phyloP scores from a whole-genome alignment of 192 early-diverging fungal genomes.

The Blastocladiella britannica region DNA sequence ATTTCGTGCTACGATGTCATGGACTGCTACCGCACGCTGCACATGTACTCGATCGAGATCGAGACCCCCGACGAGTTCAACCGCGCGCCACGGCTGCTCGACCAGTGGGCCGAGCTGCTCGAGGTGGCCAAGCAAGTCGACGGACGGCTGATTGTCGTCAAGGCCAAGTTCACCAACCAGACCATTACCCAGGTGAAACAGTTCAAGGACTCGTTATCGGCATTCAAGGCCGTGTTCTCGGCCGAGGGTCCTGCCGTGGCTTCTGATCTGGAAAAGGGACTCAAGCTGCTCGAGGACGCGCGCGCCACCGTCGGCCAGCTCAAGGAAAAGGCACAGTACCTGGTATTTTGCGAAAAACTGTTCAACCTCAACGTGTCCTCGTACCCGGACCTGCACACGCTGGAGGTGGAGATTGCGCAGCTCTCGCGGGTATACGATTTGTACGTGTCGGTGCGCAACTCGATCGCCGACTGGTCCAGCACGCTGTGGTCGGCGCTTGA shows the following conservation, averaged over 20 bases:
- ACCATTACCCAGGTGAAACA: conserved; percentile 29
- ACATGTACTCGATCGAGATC: conserved; percentile 82
- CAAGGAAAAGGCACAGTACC: conserved; percentile 16
- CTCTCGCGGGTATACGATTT: conserved; percentile 85
- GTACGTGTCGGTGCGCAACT: conserved; percentile 89
- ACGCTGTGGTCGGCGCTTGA: conserved; percentile 79
- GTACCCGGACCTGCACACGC: conserved; percentile 35
- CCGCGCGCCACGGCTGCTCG: conserved; percentile 50
- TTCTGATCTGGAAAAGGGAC: conserved; percentile 32
- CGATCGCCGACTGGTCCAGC: conserved; percentile 94
- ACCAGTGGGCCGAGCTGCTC: conserved; percentile 29
- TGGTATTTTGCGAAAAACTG: conserved; percentile 36
- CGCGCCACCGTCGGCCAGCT: conserved; percentile 21
- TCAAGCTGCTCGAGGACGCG: conserved; percentile 22
- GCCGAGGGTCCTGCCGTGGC: conserved; percentile 29
- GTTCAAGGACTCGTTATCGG: conserved; percentile 23
- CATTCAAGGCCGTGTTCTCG: conserved; percentile 30
- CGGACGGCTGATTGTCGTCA: conserved; percentile 29
- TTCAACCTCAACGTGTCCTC: conserved; percentile 36
- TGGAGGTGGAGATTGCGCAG: conserved; percentile 40
- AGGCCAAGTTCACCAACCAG: conserved; percentile 33
- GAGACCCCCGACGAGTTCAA: conserved; percentile 89
- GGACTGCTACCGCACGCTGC: conserved; percentile 80
- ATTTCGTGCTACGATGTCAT: conserved; percentile 67
- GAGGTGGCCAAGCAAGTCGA: conserved; percentile 22